These are phyloP conservation scores for Candida sanyaensis DNA, from an alignment of 1,139 yeast genomes.

Conservation along the genomic window DNA sequence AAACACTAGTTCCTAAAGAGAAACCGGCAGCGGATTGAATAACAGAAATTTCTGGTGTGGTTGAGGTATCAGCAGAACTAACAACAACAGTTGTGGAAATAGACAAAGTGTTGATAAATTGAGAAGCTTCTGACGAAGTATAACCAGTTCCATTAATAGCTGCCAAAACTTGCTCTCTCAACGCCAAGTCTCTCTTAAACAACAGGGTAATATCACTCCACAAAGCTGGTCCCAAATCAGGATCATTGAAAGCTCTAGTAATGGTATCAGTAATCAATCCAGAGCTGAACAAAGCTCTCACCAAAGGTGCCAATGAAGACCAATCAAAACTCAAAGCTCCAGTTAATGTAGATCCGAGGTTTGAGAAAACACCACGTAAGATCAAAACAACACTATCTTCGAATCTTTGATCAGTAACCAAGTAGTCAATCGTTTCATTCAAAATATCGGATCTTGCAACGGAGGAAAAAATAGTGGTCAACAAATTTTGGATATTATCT, in stretches of 20 bases:
- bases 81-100: background rate
- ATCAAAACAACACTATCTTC: slow-evolving; percentile 28
- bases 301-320: slow-evolving; percentile 24
- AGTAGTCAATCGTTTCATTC: slow-evolving; percentile 25
- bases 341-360: slow-evolving; percentile 16
- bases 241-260: slow-evolving; percentile 27
- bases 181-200: slow-evolving; percentile 8
- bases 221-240: slow-evolving; percentile 24
- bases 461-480: slow-evolving; percentile 32
- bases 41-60: slow-evolving; percentile 7
- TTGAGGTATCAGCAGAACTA: slow-evolving; percentile 4
- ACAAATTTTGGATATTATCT: slow-evolving; percentile 36
- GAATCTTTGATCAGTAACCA: slow-evolving; percentile 30
- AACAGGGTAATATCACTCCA: slow-evolving; percentile 11
- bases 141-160: background rate
- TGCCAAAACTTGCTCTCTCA: slow-evolving; percentile 7
- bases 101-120: background rate
- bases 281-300: slow-evolving; percentile 24
- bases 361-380: slow-evolving; percentile 26
- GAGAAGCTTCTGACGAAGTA: background rate
- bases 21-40: slow-evolving; percentile 10
- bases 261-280: slow-evolving; percentile 29
- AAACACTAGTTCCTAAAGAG: slow-evolving; percentile 8
- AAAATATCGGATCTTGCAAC: slow-evolving; percentile 32
- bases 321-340: slow-evolving; percentile 21